Conservation (phyloP, 1,284 basidiomycete genomes). For the Pisolithus thermaeus region DNA sequence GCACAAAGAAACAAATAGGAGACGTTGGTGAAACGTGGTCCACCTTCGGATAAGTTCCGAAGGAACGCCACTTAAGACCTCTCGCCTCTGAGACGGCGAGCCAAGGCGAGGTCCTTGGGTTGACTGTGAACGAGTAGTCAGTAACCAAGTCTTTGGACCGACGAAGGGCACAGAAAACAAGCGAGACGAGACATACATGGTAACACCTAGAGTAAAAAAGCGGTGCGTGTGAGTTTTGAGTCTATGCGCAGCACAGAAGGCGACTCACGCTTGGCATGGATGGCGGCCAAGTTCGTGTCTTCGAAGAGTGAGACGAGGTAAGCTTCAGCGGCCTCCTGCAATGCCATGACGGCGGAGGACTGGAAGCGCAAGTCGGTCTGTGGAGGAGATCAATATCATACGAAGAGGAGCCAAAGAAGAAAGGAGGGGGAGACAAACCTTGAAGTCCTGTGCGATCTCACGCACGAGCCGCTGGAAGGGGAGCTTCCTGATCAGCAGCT, state of each 20-base stretch:
- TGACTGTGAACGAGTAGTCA: constrained; percentile 39
- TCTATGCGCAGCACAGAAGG: background rate
- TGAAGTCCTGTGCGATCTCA: constrained; percentile 97
- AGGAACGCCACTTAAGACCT: constrained; percentile 53
- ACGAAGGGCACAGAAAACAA: background rate
- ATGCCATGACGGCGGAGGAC: constrained; percentile 91
- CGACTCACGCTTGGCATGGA: constrained; percentile 79
- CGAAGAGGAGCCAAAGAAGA: background rate
- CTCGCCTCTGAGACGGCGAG: constrained; percentile 86
- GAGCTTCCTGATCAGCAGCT: constrained; percentile 93
- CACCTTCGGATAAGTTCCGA: background rate
- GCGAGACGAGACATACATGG: constrained; percentile 46
- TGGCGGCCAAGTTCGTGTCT: constrained; percentile 89
- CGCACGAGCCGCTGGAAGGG: constrained; percentile 94
- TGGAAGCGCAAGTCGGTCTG: constrained; percentile 95
- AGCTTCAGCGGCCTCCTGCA: constrained; percentile 95
- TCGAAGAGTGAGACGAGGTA: constrained; percentile 96
- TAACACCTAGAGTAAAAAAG: constrained; percentile 45
- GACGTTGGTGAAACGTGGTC: background rate
- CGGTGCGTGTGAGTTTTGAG: constrained; percentile 3
- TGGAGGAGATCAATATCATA: constrained; percentile 8
- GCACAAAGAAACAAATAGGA: constrained; percentile 6
- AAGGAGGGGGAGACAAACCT: constrained; percentile 47
- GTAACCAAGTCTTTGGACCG: no score
- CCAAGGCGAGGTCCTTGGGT: constrained; percentile 85